Conservation (phyloP, 352 stramenopile species). For the Pythium chondricola region DNA sequence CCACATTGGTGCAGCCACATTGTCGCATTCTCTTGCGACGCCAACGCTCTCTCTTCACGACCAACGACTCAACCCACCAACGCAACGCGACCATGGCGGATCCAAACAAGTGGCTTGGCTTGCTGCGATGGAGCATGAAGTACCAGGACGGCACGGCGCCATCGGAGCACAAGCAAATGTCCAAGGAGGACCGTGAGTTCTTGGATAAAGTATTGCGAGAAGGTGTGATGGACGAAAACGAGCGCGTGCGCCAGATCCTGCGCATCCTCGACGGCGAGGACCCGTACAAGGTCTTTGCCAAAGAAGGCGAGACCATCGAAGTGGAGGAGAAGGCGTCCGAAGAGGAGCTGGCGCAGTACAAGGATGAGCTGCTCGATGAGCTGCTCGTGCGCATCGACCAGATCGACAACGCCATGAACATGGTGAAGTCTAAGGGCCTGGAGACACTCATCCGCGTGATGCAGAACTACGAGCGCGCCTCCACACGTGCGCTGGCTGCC, state of each 20-base stretch:
- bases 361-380: slow-evolving; percentile 76
- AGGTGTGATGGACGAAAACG: slow-evolving; percentile 78
- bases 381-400: slow-evolving; percentile 81
- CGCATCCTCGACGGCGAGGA: slow-evolving; percentile 77
- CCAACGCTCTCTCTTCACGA: neutral
- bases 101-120: slow-evolving; percentile 82
- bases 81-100: slow-evolving; percentile 33
- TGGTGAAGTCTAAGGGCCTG: slow-evolving; percentile 79
- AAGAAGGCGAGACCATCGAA: slow-evolving; percentile 27
- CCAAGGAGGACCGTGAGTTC: slow-evolving; percentile 68
- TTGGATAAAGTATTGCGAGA: slow-evolving; percentile 83
- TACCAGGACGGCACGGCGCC: slow-evolving; percentile 74
- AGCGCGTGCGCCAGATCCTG: slow-evolving; percentile 79
- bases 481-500: slow-evolving; percentile 56
- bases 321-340: slow-evolving; percentile 32
- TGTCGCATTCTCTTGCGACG: neutral
- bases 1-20: neutral
- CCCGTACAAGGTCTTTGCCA: slow-evolving; percentile 59
- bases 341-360: slow-evolving; percentile 74
- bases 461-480: slow-evolving; percentile 35
- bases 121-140: slow-evolving; percentile 88
- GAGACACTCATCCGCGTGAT: slow-evolving; percentile 56
- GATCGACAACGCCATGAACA: slow-evolving; percentile 87
- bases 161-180: slow-evolving; percentile 59
- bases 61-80: neutral